phyloP scores from a whole-genome alignment of 139 green algal species.

The Tetratostichococcus sp. region DNA sequence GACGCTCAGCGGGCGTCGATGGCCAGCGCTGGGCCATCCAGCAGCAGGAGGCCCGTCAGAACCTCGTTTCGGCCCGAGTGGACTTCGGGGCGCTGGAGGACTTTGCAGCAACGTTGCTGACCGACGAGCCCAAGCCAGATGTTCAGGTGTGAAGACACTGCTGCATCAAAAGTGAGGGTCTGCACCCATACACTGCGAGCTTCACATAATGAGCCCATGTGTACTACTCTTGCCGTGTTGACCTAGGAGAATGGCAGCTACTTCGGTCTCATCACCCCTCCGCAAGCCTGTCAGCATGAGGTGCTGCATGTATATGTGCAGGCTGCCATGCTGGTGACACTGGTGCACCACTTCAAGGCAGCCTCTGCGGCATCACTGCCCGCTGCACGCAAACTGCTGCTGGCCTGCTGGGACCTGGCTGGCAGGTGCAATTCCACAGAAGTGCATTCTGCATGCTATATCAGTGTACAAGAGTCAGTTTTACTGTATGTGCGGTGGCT shows the following conservation, averaged over 20 bases:
- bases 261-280: too few relatives aligned
- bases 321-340: constrained; percentile 1
- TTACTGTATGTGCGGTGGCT: too few relatives aligned
- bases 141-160: neutral
- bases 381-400: neutral
- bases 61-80: neutral
- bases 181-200: too few relatives aligned
- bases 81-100: neutral
- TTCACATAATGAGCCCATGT: too few relatives aligned
- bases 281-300: too few relatives aligned
- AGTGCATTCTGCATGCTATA: too few relatives aligned
- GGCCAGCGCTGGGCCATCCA: neutral
- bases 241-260: too few relatives aligned
- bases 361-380: neutral
- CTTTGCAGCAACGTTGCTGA: neutral
- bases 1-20: too few relatives aligned
- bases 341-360: neutral
- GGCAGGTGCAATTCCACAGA: neutral
- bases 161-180: too few relatives aligned
- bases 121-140: neutral
- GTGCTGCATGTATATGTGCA: too few relatives aligned
- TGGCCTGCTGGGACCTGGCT: neutral
- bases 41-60: neutral
- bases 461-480: too few relatives aligned
- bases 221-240: too few relatives aligned